phyloP scores from a whole-genome alignment of 805 yeast genomes.

The Metschnikowia proteae region DNA sequence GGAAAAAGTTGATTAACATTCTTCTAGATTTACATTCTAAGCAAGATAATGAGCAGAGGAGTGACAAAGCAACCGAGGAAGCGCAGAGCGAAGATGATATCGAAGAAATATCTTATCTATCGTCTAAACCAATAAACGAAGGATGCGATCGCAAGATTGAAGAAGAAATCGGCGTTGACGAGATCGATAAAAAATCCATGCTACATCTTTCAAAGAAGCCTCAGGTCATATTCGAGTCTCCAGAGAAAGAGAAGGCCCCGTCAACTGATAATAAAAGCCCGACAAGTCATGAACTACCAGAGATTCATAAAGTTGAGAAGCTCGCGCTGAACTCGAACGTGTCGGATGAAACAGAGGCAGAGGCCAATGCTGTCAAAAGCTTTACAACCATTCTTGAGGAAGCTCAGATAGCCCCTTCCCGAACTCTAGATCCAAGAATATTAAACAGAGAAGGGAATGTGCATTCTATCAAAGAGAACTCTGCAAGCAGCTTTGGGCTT shows the following conservation, averaged over 20 bases:
- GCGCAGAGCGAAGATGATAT: conserved; percentile 21
- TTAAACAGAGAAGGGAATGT: not conserved
- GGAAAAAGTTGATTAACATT: conserved; percentile 11
- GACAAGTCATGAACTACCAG: not conserved
- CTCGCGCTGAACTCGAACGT: not conserved
- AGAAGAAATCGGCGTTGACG: not conserved
- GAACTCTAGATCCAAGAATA: conserved; percentile 6
- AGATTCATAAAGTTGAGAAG: not conserved
- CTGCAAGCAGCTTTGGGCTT: not conserved
- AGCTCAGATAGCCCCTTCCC: not conserved
- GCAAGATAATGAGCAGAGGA: conserved; percentile 5
- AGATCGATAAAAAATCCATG: not conserved
- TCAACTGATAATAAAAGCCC: too few species aligned
- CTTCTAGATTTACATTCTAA: conserved; percentile 15
- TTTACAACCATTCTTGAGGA: not conserved
- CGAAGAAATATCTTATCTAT: conserved; percentile 18
- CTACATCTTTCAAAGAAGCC: not conserved
- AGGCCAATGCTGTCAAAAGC: not conserved
- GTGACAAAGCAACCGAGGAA: conserved; percentile 4
- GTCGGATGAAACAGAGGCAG: not conserved
- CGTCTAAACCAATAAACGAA: conserved; percentile 4
- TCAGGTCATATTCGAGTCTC: not conserved
- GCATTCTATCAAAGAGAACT: not conserved
- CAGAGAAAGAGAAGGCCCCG: not conserved
- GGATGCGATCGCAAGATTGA: not conserved